Percentiles rank a stretch among this genome's conserved stretches.
Evolutionary conservation across 1,284 basidiomycete species (phyloP).

Genomic region (Vanrija humicola): DNA sequence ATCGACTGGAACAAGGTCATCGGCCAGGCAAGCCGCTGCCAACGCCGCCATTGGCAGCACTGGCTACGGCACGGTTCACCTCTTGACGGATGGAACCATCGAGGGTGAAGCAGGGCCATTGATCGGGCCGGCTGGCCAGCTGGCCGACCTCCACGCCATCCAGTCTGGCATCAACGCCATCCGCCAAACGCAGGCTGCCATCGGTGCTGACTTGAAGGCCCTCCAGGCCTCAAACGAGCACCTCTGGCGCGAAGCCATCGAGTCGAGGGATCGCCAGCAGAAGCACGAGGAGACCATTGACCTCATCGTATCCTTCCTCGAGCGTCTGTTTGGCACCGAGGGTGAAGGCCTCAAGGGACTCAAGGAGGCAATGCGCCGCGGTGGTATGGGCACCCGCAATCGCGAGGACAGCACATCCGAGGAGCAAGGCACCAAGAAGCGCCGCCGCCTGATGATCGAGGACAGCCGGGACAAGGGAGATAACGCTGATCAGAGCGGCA

Average conservation of each 20-base stretch:
- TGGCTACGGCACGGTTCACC: constrained; percentile 21
- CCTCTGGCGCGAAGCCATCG: constrained; percentile 86
- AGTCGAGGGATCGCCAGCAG: constrained; percentile 72
- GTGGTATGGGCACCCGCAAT: constrained; percentile 17
- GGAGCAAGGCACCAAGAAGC: constrained; percentile 28
- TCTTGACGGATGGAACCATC: constrained; percentile 44
- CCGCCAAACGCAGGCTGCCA: constrained; percentile 83
- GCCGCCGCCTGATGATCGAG: constrained; percentile 43
- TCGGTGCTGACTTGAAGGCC: constrained; percentile 81
- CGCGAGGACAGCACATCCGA: constrained; percentile 28
- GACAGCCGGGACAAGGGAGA: constrained; percentile 23
- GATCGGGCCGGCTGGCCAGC: constrained; percentile 26
- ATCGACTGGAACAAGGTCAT: constrained; percentile 26
- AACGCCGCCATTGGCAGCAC: constrained; percentile 5
- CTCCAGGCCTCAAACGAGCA: constrained; percentile 83
- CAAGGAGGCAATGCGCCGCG: constrained; percentile 42
- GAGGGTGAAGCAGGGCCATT: constrained; percentile 36
- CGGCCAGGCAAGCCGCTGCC: constrained; percentile 27
- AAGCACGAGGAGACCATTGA: constrained; percentile 98
- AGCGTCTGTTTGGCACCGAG: constrained; percentile 75
- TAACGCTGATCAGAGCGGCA: background rate
- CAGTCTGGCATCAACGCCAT: constrained; percentile 77
- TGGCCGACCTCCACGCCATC: constrained; percentile 39
- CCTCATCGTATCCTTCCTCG: constrained; percentile 88
- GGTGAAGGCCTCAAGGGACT: constrained; percentile 43